A percentile compares a stretch with the other conserved stretches of the same genome.
Evolutionary conservation across 495 filamentous ascomycete genomes (phyloP).

Genomic region (Neurospora terricola): DNA sequence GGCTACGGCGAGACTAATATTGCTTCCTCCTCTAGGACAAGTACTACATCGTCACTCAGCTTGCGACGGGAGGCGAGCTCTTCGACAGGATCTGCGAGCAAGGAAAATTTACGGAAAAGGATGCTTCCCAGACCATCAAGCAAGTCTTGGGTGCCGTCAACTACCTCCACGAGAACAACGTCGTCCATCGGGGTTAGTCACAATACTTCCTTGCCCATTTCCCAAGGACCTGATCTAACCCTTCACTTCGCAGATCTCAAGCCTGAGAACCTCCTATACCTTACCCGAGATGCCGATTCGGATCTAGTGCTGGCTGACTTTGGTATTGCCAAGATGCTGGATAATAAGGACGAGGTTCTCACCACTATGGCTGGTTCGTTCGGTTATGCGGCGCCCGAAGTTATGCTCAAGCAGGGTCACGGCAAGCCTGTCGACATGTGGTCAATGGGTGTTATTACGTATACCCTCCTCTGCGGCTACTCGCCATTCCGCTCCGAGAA

Average conservation of each 20-base stretch:
- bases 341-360: constrained; percentile 77
- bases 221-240: neutral
- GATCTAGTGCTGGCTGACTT: constrained; percentile 93
- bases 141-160: constrained; percentile 92
- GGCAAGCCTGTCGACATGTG: constrained; percentile 99
- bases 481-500: constrained; percentile 96
- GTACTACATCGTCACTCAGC: constrained; percentile 98
- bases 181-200: constrained; percentile 81
- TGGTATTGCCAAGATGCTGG: constrained; percentile 97
- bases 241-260: constrained; percentile 64
- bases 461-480: constrained; percentile 98
- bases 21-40: constrained; percentile 64
- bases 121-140: constrained; percentile 91
- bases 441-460: constrained; percentile 97
- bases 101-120: constrained; percentile 98
- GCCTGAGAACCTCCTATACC: constrained; percentile 94
- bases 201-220: neutral
- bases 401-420: constrained; percentile 96
- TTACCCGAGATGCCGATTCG: constrained; percentile 64
- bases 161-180: constrained; percentile 89
- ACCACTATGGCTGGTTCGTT: constrained; percentile 99
- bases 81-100: constrained; percentile 98
- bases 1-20: constrained; percentile 3
- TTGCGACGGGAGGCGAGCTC: constrained; percentile 91
- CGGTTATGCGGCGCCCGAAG: constrained; percentile 94